phyloP scores from a whole-genome alignment of 2,329 filamentous ascomycete species.

The Byssochlamys sp. region DNA sequence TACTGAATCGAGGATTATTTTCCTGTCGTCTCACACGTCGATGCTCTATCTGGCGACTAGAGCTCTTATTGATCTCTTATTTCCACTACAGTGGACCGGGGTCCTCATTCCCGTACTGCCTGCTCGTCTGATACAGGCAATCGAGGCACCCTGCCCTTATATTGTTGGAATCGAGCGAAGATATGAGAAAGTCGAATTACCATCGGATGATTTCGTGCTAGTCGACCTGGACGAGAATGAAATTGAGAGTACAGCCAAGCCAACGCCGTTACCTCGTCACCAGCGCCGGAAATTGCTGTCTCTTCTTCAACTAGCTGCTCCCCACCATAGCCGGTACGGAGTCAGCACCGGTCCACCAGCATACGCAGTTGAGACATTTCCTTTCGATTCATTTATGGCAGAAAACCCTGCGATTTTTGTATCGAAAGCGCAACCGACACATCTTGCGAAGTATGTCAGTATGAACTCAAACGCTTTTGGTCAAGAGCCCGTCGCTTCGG shows the following conservation, averaged over 20 bases:
- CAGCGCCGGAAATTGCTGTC: constrained; percentile 82
- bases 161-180: constrained; percentile 91
- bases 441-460: constrained; percentile 74
- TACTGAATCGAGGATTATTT: constrained; percentile 87
- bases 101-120: constrained; percentile 90
- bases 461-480: constrained; percentile 85
- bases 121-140: constrained; percentile 72
- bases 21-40: constrained; percentile 86
- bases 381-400: constrained; percentile 78
- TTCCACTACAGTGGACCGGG: constrained; percentile 84
- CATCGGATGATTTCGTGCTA: constrained; percentile 89
- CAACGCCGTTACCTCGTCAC: constrained; percentile 73
- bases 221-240: constrained; percentile 87
- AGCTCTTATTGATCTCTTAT: constrained; percentile 75
- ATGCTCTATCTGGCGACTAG: constrained; percentile 92
- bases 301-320: constrained; percentile 78
- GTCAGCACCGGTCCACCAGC: constrained; percentile 80
- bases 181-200: constrained; percentile 57
- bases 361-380: constrained; percentile 87
- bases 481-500: constrained; percentile 46
- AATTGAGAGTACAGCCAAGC: constrained; percentile 72
- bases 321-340: constrained; percentile 76
- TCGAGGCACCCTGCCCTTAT: constrained; percentile 92
- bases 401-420: constrained; percentile 76
- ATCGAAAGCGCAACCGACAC: constrained; percentile 58